Evolutionary conservation across 2,329 filamentous ascomycete species (phyloP).

Genomic region (Venturia nashicola): DNA sequence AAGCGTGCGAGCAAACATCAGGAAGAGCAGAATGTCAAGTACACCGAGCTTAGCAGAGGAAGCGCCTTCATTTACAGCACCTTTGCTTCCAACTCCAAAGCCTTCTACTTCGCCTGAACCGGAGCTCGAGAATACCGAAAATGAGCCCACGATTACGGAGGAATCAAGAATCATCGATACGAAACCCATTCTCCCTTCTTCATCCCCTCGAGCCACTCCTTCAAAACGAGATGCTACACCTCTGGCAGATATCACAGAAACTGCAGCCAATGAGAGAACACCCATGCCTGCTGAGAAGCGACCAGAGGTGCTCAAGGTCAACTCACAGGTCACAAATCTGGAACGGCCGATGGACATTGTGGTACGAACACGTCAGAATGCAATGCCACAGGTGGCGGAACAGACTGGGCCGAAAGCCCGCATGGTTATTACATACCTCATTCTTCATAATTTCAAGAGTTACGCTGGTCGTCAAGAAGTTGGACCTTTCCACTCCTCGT

Average conservation of each 20-base stretch:
- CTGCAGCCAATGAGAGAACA: constrained; percentile 50
- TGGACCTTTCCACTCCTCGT: constrained; percentile 91
- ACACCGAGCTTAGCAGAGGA: constrained; percentile 21
- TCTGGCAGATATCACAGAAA: constrained; percentile 60
- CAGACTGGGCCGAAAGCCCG: constrained; percentile 67
- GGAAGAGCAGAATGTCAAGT: constrained; percentile 30
- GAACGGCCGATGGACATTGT: constrained; percentile 93
- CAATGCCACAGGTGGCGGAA: constrained; percentile 44
- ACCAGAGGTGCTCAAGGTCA: constrained; percentile 52
- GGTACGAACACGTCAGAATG: constrained; percentile 65
- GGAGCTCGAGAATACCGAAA: constrained; percentile 13
- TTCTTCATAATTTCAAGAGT: constrained; percentile 96
- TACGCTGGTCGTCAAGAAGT: constrained; percentile 93
- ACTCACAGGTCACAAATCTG: constrained; percentile 62
- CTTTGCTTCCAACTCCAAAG: constrained; percentile 37
- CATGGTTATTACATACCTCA: constrained; percentile 83
- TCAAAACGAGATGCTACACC: constrained; percentile 40
- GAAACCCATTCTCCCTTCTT: neutral
- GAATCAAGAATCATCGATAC: neutral
- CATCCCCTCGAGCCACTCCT: constrained; percentile 27
- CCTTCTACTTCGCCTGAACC: constrained; percentile 25
- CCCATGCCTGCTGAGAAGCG: constrained; percentile 19
- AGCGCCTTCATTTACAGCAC: neutral
- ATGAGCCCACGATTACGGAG: constrained; percentile 29
- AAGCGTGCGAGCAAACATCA: constrained; percentile 34